phyloP scores from a whole-genome alignment of 139 green algal species.

The Coelastrella sp. region DNA sequence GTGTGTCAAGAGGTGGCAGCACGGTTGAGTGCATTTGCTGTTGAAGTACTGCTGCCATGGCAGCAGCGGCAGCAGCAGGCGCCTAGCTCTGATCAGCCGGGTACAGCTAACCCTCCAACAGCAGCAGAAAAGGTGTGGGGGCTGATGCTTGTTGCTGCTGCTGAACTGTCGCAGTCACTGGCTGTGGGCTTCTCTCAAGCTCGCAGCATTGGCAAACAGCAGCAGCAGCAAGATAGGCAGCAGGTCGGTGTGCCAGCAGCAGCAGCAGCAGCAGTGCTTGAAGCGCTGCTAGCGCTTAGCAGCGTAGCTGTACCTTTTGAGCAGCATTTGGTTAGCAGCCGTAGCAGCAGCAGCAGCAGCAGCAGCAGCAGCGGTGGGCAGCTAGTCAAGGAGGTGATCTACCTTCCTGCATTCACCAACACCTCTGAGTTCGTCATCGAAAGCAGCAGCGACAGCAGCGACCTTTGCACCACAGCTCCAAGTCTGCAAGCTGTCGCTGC shows the following conservation, averaged over 20 bases:
- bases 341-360: no score
- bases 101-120: not conserved
- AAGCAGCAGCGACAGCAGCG: conserved; percentile 26
- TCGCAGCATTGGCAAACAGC: not conserved
- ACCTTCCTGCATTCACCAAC: conserved; percentile 1
- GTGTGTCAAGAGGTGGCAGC: conserved; percentile 31
- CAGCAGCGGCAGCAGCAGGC: conserved; percentile 29
- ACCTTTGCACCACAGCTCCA: not conserved
- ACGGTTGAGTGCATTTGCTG: conserved; percentile 15
- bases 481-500: conserved; percentile 25
- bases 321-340: not conserved
- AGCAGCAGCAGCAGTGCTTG: conserved; percentile 27
- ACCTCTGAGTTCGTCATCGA: not conserved
- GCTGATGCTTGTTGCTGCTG: conserved; percentile 15
- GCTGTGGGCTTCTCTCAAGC: not conserved
- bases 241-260: conserved; percentile 2
- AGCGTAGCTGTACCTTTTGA: conserved; percentile 34
- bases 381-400: not conserved
- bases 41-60: conserved; percentile 38
- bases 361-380: not conserved
- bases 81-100: not conserved
- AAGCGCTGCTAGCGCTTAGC: conserved; percentile 26
- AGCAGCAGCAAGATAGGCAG: not conserved
- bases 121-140: conserved; percentile 26
- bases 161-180: not conserved